Conservation (phyloP, 2,329 filamentous ascomycete genomes). For the Emmonsiellopsis sp. region DNA sequence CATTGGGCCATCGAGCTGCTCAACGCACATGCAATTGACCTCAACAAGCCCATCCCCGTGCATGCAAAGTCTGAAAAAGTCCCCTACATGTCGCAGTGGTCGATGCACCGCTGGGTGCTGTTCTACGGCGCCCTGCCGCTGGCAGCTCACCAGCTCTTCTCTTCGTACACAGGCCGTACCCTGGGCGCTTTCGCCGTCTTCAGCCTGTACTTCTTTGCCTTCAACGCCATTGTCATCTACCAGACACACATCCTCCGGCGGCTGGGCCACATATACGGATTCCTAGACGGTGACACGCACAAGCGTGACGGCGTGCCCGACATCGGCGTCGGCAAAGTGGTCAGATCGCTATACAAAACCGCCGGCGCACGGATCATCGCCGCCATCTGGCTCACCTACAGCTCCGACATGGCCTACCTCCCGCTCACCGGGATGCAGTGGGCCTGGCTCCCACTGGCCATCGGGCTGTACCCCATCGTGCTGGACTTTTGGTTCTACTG, state of each 20-base stretch:
- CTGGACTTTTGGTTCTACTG: conserved; percentile 41
- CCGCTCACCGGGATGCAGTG: conserved; percentile 17
- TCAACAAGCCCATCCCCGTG: conserved; percentile 27
- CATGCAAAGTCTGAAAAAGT: conserved; percentile 35
- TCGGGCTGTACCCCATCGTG: conserved; percentile 34
- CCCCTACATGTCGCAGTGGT: conserved; percentile 29
- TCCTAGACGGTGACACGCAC: conserved; percentile 38
- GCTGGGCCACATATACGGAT: conserved; percentile 32
- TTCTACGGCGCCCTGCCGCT: conserved; percentile 30
- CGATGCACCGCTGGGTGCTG: conserved; percentile 34
- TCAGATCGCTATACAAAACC: conserved; percentile 25
- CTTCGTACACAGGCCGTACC: conserved; percentile 22
- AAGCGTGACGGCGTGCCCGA: conserved; percentile 37
- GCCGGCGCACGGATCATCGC: conserved; percentile 26
- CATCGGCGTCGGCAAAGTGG: conserved; percentile 26
- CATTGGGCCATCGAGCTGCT: conserved; percentile 28
- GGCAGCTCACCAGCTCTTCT: conserved; percentile 29
- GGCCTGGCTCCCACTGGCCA: conserved; percentile 30
- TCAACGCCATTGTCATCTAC: conserved; percentile 34
- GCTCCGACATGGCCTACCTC: conserved; percentile 14
- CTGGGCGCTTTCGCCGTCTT: conserved; percentile 23
- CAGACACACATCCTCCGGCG: conserved; percentile 31
- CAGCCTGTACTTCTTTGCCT: conserved; percentile 30
- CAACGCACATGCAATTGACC: conserved; percentile 18
- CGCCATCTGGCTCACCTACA: conserved; percentile 26